These are phyloP conservation scores for Termitomyces eurrhizus DNA, from an alignment of 768 basidiomycete genomes.

Conservation along the genomic window DNA sequence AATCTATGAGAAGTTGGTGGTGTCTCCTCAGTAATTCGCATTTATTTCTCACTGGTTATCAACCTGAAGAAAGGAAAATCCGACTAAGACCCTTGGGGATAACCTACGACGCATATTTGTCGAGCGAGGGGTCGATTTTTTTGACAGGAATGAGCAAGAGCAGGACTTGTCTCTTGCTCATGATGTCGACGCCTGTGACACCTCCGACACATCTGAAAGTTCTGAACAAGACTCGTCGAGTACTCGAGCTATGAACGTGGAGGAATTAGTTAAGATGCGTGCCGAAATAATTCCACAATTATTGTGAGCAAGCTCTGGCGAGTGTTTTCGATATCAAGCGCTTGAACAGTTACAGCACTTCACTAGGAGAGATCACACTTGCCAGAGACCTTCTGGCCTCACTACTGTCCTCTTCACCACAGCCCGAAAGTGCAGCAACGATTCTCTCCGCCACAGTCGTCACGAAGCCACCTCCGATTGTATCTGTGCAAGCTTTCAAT, in stretches of 20 bases:
- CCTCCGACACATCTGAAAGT: slow-evolving; percentile 21
- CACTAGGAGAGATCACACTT: slow-evolving; percentile 76
- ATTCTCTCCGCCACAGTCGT: slow-evolving; percentile 60
- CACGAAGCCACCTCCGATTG: slow-evolving; percentile 59
- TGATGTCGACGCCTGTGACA: slow-evolving; percentile 11
- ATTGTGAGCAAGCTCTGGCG: slow-evolving; percentile 47
- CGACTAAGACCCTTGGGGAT: slow-evolving; percentile 56
- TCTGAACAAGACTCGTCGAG: slow-evolving; percentile 24
- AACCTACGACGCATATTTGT: slow-evolving; percentile 65
- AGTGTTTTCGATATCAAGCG: background rate
- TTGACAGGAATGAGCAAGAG: slow-evolving; percentile 35
- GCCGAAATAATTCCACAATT: slow-evolving; percentile 67
- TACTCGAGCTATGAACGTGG: slow-evolving; percentile 58
- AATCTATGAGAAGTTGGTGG: slow-evolving; percentile 67
- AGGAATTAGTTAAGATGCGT: slow-evolving; percentile 73
- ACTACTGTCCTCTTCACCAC: slow-evolving; percentile 40
- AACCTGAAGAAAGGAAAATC: slow-evolving; percentile 45
- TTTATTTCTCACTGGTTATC: slow-evolving; percentile 13
- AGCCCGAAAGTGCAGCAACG: slow-evolving; percentile 14
- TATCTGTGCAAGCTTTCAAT: slow-evolving; percentile 69
- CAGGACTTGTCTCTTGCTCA: background rate
- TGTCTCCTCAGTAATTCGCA: slow-evolving; percentile 6
- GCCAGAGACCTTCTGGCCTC: slow-evolving; percentile 67
- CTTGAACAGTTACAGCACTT: slow-evolving; percentile 43
- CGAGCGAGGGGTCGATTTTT: slow-evolving; percentile 75